phyloP scores from a whole-genome alignment of 257 asterid species.

The Paulownia fortunei region DNA sequence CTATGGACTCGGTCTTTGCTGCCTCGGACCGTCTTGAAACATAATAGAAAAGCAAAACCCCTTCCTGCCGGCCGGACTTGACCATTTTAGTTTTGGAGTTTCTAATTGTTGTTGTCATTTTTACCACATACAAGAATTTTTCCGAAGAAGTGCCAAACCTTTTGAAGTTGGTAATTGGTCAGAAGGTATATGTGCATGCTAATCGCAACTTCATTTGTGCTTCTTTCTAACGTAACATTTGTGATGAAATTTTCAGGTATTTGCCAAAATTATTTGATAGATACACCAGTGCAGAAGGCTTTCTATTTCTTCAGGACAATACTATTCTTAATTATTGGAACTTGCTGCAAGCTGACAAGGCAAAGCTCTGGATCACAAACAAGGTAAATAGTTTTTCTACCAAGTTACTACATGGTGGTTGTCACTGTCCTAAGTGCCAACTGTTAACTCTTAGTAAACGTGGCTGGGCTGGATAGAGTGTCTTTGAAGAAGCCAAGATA shows the following conservation, averaged over 20 bases:
- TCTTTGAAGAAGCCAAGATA: too few relatives aligned
- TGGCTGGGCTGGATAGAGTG: background rate
- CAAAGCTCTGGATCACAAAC: slow-evolving; percentile 88
- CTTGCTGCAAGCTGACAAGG: slow-evolving; percentile 81
- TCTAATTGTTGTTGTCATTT: too few relatives aligned
- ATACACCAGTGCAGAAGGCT: slow-evolving; percentile 91
- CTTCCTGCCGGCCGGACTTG: too few relatives aligned
- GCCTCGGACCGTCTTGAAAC: too few relatives aligned
- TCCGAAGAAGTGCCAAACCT: too few relatives aligned
- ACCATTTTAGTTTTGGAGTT: too few relatives aligned
- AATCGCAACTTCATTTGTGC: background rate
- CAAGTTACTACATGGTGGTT: too few relatives aligned
- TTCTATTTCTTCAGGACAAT: slow-evolving; percentile 83
- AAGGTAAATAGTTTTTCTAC: slow-evolving; percentile 55
- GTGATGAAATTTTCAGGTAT: slow-evolving; percentile 68
- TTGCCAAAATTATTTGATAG: slow-evolving; percentile 67
- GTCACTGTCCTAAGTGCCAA: too few relatives aligned
- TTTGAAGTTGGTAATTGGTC: background rate
- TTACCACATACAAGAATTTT: too few relatives aligned
- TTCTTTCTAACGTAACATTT: slow-evolving; percentile 20
- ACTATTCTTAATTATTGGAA: slow-evolving; percentile 97
- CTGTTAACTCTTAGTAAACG: background rate
- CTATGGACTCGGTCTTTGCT: too few relatives aligned
- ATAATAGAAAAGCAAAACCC: too few relatives aligned
- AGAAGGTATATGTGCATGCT: background rate